Evolutionary conservation across 2,329 filamentous ascomycete species (phyloP), one percentile per base, ranked within the genome.

Genomic region (Neoarthrinium moseri): DNA sequence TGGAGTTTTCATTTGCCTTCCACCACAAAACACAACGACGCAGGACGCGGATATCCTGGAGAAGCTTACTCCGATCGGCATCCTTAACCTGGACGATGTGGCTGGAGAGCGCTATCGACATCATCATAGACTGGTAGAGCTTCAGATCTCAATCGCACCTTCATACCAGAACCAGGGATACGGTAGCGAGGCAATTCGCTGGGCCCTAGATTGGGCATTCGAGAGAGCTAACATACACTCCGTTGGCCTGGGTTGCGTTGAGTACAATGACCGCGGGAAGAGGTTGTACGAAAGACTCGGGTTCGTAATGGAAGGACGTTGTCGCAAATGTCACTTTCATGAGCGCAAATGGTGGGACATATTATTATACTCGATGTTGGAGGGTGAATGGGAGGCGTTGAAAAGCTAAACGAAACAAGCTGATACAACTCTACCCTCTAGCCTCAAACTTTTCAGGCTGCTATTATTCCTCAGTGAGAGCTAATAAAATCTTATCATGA

Each of bases 121-220:
- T 27, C 40, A 43, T 29, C 40, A 43, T 4, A 10, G 40, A 11
- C 20, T 43, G 15, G 24, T 12, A 10, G 17, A 13, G 7, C 21
- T 38, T 8, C 8, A 8, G 8, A 38, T 38, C 13, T n/a, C 21
- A 10, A 59, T 72, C 35, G 44, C 63, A 1, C 54, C 56, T 0
- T 34, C 41, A 5, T 66, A 63, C 47, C 69, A 69, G 33, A 56
- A 59, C 7, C 49, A 59, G n/a, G 69, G 70, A 1, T 71, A 71
- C 48, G 70, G 69, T 10, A 50, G 48, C 20, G 70, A 73, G 47
- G 64, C 68, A 4, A 68, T 71, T 21, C 41, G 51, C 6, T 73
- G 68, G 68, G 59, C 49, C 3, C 36, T 71, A 8, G 54, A 66
- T 17, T 71, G 65, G 57, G 70, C 62, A 1, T 74, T 73, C 50